Conservation (phyloP, 148 eudicot species). For the Camellia lanceoleosa region DNA sequence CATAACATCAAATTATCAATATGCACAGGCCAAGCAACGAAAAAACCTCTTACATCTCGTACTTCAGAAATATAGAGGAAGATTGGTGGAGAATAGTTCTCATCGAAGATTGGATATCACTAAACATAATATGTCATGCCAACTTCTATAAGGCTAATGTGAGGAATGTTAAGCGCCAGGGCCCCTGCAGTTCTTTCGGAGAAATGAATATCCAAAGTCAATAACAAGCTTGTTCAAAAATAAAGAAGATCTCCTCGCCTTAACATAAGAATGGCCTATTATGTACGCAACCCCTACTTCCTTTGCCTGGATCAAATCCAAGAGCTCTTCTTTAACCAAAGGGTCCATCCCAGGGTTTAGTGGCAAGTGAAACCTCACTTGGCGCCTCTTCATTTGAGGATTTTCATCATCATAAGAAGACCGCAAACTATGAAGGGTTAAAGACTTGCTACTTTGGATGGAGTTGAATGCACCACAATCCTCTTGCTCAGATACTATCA, state of each 20-base stretch:
- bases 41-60: too few relatives aligned
- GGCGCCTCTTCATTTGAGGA: constrained; percentile 48
- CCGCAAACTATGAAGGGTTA: constrained; percentile 63
- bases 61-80: too few relatives aligned
- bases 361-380: constrained; percentile 61
- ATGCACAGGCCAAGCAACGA: too few relatives aligned
- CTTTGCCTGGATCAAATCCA: constrained; percentile 75
- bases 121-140: too few relatives aligned
- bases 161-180: constrained; percentile 1
- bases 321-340: constrained; percentile 61
- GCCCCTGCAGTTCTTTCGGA: constrained; percentile 91
- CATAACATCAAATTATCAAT: too few relatives aligned
- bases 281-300: constrained; percentile 90
- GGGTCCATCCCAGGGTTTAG: constrained; percentile 59
- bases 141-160: too few relatives aligned
- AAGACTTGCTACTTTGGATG: constrained; percentile 62
- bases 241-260: constrained; percentile 66
- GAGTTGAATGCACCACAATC: constrained; percentile 29
- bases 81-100: too few relatives aligned
- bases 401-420: constrained; percentile 77
- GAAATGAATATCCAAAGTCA: constrained; percentile 81
- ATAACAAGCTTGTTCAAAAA: constrained; percentile 68
- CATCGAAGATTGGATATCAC: too few relatives aligned
- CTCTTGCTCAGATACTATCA: constrained; percentile 47
- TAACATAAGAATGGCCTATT: constrained; percentile 84